Percentiles rank a stretch among this genome's conserved stretches.
Conservation (phyloP, 306 rosid species). For the Quercus variabilis region DNA sequence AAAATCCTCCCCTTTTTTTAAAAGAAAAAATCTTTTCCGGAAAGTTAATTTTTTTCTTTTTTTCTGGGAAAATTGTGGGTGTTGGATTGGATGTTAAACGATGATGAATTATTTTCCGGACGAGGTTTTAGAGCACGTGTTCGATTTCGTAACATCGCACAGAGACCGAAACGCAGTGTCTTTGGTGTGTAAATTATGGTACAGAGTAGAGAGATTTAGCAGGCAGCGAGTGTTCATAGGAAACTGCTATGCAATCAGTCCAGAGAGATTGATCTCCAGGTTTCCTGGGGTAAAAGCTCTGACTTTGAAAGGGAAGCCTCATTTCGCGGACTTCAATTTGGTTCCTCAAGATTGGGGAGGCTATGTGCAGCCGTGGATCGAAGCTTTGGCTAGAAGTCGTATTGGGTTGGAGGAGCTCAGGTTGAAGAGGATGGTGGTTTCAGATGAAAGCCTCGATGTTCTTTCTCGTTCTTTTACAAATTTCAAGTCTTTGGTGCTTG, state of each 20-base stretch:
- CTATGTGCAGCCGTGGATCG: conserved; percentile 73
- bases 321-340: conserved; percentile 93
- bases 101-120: conserved; percentile 91
- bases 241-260: conserved; percentile 78
- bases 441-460: conserved; percentile 79
- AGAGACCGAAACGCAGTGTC: conserved; percentile 79
- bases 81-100: conserved; percentile 18
- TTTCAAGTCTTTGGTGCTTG: conserved; percentile 78
- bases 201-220: conserved; percentile 64
- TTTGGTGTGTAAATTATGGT: conserved; percentile 87
- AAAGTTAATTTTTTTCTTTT: conserved; percentile 2
- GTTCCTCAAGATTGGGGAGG: conserved; percentile 93
- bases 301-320: conserved; percentile 91
- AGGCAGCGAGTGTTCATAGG: conserved; percentile 74
- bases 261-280: conserved; percentile 67
- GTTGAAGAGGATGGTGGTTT: conserved; percentile 85
- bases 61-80: conserved; percentile 29
- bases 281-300: conserved; percentile 66
- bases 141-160: conserved; percentile 67
- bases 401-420: conserved; percentile 76
- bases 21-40: neutral
- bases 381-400: conserved; percentile 45
- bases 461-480: conserved; percentile 71
- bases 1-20: neutral
- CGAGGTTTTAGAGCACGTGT: conserved; percentile 84